Evolutionary conservation across 345 rosid genomes (phyloP).

Genomic region (Toxicodendron radicans): DNA sequence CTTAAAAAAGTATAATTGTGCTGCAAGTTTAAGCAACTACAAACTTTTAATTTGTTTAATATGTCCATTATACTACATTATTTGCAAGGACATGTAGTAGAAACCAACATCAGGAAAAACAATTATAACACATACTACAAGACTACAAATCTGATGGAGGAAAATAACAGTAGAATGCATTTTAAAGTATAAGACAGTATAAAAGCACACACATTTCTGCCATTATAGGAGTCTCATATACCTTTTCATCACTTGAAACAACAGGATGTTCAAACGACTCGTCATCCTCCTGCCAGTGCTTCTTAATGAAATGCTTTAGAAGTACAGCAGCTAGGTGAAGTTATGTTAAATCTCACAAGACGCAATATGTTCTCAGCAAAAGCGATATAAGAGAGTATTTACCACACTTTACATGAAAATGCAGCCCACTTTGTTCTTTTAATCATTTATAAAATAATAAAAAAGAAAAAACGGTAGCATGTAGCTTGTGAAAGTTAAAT

Average conservation of each 20-base stretch:
- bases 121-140: neutral
- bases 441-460: too few species aligned
- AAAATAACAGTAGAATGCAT: neutral
- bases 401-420: neutral
- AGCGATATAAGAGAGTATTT: neutral
- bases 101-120: conserved; percentile 1
- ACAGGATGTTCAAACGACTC: conserved; percentile 73
- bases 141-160: neutral
- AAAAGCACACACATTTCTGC: neutral
- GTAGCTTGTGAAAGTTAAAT: neutral
- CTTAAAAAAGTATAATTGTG: neutral
- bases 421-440: neutral
- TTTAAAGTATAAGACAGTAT: neutral
- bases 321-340: conserved; percentile 88
- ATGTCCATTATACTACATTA: neutral
- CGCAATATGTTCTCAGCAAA: neutral
- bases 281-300: conserved; percentile 91
- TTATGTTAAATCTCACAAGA: conserved; percentile 52
- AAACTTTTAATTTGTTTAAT: neutral
- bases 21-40: neutral
- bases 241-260: conserved; percentile 78
- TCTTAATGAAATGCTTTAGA: conserved; percentile 82
- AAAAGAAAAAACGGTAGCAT: neutral
- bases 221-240: conserved; percentile 15
- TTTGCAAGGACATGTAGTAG: neutral